These are phyloP conservation scores for Boletus insuetus DNA, from an alignment of 768 basidiomycete genomes.

Conservation along the genomic window DNA sequence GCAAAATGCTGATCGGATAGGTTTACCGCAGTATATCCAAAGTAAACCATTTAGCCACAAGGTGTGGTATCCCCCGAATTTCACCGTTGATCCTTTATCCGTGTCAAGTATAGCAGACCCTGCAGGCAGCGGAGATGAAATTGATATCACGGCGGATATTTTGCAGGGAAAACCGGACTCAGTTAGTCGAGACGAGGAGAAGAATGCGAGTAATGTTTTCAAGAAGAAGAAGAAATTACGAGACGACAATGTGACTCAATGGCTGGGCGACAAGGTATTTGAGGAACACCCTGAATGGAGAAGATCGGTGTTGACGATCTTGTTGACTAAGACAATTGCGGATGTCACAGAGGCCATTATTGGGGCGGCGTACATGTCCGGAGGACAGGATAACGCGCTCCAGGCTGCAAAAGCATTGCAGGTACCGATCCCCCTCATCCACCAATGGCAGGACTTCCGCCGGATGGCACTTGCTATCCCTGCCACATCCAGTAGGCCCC, in stretches of 20 bases:
- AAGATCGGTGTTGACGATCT: conserved; percentile 10
- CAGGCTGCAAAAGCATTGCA: conserved; percentile 61
- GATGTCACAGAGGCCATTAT: conserved; percentile 86
- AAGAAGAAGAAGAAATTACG: conserved; percentile 42
- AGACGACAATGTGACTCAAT: conserved; percentile 45
- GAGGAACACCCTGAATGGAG: background rate
- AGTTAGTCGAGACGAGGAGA: conserved; percentile 12
- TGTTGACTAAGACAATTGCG: conserved; percentile 59
- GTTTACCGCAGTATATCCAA: conserved; percentile 72
- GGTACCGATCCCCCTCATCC: conserved; percentile 60
- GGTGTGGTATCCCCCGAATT: conserved; percentile 59
- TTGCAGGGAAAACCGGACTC: conserved; percentile 10
- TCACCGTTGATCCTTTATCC: conserved; percentile 28
- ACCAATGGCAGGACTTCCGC: conserved; percentile 70
- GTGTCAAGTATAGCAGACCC: conserved; percentile 15
- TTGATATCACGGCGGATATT: conserved; percentile 7
- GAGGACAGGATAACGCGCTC: conserved; percentile 66
- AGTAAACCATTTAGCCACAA: conserved; percentile 67
- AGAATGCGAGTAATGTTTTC: background rate
- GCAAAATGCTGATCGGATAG: conserved; percentile 50
- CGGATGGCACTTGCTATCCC: conserved; percentile 45
- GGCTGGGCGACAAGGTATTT: conserved; percentile 76
- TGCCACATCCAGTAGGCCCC: conserved; percentile 41
- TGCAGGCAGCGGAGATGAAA: conserved; percentile 33
- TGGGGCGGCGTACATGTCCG: conserved; percentile 75